phyloP scores from a whole-genome alignment of 2,329 filamentous ascomycete species.

The Chaetomium globosum region DNA sequence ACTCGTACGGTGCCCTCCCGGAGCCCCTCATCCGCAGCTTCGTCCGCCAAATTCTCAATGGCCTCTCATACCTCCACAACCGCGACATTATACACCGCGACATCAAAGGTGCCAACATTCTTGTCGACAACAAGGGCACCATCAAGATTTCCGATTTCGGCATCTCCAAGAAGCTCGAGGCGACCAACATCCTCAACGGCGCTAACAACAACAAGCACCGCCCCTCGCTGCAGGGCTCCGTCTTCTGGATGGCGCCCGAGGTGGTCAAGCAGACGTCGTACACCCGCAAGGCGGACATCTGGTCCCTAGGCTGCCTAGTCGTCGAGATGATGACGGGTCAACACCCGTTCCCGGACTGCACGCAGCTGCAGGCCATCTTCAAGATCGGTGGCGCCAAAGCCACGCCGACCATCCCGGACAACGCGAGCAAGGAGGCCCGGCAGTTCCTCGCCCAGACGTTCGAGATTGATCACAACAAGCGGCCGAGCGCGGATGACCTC shows the following conservation, averaged over 20 bases:
- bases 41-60: constrained; percentile 90
- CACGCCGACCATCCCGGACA: constrained; percentile 83
- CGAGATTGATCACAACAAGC: constrained; percentile 89
- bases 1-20: constrained; percentile 93
- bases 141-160: constrained; percentile 99
- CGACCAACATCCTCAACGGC: constrained; percentile 76
- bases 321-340: constrained; percentile 99
- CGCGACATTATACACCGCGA: constrained; percentile 97
- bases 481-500: constrained; percentile 89
- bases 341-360: constrained; percentile 95
- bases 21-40: constrained; percentile 96
- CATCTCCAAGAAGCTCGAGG: constrained; percentile 96
- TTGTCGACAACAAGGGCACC: constrained; percentile 97
- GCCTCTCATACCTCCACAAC: constrained; percentile 89
- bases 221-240: constrained; percentile 88
- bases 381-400: constrained; percentile 91
- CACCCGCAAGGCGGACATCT: constrained; percentile 97
- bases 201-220: constrained; percentile 69
- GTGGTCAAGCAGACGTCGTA: constrained; percentile 98
- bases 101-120: constrained; percentile 98
- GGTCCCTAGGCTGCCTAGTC: constrained; percentile 93
- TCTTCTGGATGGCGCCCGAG: constrained; percentile 99
- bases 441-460: constrained; percentile 87
- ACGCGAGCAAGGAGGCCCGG: constrained; percentile 80
- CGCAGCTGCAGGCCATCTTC: constrained; percentile 96